Base-by-base conservation (phyloP, 1,284 basidiomycete genomes). In the Cryptococcus deneoformans region DNA sequence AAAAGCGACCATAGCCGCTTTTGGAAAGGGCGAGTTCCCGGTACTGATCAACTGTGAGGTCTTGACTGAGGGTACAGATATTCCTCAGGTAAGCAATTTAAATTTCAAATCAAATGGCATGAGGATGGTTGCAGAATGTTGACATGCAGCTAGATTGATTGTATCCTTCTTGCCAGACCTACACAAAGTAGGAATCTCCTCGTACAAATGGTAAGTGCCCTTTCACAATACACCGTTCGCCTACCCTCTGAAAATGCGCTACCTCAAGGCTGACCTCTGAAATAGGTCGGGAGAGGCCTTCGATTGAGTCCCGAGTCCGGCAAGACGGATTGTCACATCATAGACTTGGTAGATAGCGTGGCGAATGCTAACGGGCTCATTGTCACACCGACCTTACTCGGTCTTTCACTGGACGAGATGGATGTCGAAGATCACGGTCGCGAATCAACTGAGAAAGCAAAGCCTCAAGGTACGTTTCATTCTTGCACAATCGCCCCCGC, bases 31-130 rank as follows among this genome's bases (percentile, higher is more conserved):
- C 6, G 74, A 82, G 53, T 97, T 87, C 67, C 91, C 93, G 4
- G 90, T 99, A 0, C 80, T 99, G 39, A 78, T 98, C 52, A 98
- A 98, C 71, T 98, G 94, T 71, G 88, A 91, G 29, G 89, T 98
- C 52, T 80, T 98, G 63, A 94, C 92, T 0, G 93, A 96, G 79
- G 92, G 92, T 1, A 84, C 90, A 6, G 91, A 93, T 76, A 90
- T 94, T 50, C 90, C 90, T 0, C 90, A 90, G 58, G 75, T 76
- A 49, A 52, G 73, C 59, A 5, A 0, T 9, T 36, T n/a, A n/a
- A 1, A 29, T n/a, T 6, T 34, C 5, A 29, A 16, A 11, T 40
- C 9, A 6, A 39, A 5, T 6, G 14, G 14, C 20, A 48, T 37
- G 57, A 66, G 46, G 57, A 62, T 9, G 61, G 58, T 7, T 39